Base-by-base conservation (phyloP, 768 basidiomycete genomes). In the Podaxis sp. region DNA sequence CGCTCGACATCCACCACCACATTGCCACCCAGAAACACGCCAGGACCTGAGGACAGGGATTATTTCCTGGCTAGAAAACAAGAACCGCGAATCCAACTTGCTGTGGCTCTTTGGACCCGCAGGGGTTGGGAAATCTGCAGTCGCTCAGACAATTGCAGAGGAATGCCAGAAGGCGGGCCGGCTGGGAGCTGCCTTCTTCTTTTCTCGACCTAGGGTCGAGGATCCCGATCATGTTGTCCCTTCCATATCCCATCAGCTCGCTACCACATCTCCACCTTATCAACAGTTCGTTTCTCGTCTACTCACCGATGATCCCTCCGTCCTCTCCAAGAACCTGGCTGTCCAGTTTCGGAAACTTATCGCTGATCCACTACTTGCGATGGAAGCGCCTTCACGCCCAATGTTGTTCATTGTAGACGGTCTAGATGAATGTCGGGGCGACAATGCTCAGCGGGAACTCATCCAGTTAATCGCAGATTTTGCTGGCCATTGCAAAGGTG, bases 21-120 rank as follows among this genome's bases (percentile, higher is more conserved):
- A 46, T 36, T 61, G 60, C 52, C 36, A 54, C 17, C 60, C 60
- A 5, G 52, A 22, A 4, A 61, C 60, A 3, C 28, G 52, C 13
- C 2, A n/a, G 9, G 52, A 52, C 7, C 39, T 55, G 11, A 52
- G 54, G 13, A 17, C 39, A 2, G 8, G 44, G 19, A 53, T 61
- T n/a, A 19, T 24, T 7, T 13, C 38, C 13, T 61, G 60, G 60
- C 26, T 61, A 7, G 22, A 13, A 9, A 9, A 17, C 24, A 11
- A 22, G 11, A 49, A 12, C 19, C n/a, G 46, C 3, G 5, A n/a
- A 15, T 24, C 24, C 9, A 51, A 51, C n/a, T 51, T 51, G 22
- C 48, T 51, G 2, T 51, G 48, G 48, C 48, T 51, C 48, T 26
- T 19, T 51, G 48, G 48, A 9, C 48, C 48, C 11, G 6, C 6